phyloP scores from a whole-genome alignment of 495 filamentous ascomycete species.

The Podospora pseudopauciseta region DNA sequence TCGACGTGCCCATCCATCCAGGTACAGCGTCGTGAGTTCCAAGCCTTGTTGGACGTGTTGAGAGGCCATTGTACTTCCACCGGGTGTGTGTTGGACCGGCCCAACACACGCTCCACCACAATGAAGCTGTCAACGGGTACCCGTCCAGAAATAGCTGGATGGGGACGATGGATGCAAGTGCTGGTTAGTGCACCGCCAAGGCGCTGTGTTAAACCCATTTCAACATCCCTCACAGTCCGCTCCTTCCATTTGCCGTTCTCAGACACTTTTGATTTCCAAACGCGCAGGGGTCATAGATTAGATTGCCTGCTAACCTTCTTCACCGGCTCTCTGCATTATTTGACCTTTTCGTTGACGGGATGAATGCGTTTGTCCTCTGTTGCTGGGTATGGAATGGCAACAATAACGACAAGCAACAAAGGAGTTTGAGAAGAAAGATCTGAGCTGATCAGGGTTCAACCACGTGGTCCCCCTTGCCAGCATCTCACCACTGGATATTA shows the following conservation, averaged over 20 bases:
- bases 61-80: background rate
- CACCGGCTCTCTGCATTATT: slow-evolving; percentile 7
- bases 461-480: background rate
- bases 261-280: slow-evolving; percentile 12
- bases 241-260: slow-evolving; percentile 10
- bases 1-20: background rate
- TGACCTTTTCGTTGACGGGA: background rate
- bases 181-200: slow-evolving; percentile 3
- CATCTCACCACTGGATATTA: background rate
- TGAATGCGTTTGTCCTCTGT: background rate
- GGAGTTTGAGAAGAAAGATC: background rate
- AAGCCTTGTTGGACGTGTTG: background rate
- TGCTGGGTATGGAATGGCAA: background rate
- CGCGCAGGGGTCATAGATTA: slow-evolving; percentile 11
- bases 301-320: background rate
- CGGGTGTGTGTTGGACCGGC: background rate
- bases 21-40: background rate
- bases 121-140: background rate
- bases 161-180: background rate
- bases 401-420: background rate
- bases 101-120: background rate
- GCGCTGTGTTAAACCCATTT: slow-evolving; percentile 1
- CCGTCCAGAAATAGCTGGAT: background rate
- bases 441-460: background rate
- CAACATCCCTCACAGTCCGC: slow-evolving; percentile 1